Conservation (phyloP, 78 protist genomes). For the Dictyostelium discoideum region DNA sequence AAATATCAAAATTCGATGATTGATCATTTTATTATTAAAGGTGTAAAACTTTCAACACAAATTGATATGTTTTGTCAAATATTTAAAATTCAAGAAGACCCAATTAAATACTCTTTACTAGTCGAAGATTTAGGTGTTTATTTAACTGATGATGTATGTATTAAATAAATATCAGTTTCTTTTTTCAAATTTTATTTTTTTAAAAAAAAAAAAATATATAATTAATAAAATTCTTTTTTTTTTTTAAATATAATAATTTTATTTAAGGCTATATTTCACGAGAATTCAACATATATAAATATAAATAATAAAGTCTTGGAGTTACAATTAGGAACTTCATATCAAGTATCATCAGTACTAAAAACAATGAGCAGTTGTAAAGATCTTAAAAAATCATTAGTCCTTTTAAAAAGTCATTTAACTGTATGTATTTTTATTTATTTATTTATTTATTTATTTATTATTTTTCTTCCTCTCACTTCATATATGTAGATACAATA, state of each 20-base stretch:
- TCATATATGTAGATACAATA: too few relatives aligned
- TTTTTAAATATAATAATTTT: too few relatives aligned
- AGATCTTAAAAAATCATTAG: constrained; percentile 33
- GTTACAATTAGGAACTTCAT: constrained; percentile 34
- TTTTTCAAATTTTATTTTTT: too few relatives aligned
- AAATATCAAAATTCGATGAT: neutral
- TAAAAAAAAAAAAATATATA: too few relatives aligned
- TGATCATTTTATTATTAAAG: constrained; percentile 24
- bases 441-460: neutral
- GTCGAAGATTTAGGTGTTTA: constrained; percentile 14
- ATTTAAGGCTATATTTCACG: neutral
- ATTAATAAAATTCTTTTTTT: too few relatives aligned
- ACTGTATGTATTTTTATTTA: neutral
- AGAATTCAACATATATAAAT: constrained; percentile 1
- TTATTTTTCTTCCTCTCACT: neutral
- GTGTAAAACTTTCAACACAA: constrained; percentile 41
- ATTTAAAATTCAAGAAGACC: constrained; percentile 31
- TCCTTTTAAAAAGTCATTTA: constrained; percentile 40
- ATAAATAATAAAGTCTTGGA: neutral
- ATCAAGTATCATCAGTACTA: constrained; percentile 38
- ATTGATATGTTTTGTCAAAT: constrained; percentile 51
- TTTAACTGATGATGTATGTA: constrained; percentile 49
- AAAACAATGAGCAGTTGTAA: constrained; percentile 15
- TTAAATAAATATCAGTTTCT: too few relatives aligned
- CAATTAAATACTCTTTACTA: constrained; percentile 26